Percentiles rank a stretch among this genome's conserved stretches.
Conservation (phyloP, 108 stramenopile species). For the Cyclotella baltica region DNA sequence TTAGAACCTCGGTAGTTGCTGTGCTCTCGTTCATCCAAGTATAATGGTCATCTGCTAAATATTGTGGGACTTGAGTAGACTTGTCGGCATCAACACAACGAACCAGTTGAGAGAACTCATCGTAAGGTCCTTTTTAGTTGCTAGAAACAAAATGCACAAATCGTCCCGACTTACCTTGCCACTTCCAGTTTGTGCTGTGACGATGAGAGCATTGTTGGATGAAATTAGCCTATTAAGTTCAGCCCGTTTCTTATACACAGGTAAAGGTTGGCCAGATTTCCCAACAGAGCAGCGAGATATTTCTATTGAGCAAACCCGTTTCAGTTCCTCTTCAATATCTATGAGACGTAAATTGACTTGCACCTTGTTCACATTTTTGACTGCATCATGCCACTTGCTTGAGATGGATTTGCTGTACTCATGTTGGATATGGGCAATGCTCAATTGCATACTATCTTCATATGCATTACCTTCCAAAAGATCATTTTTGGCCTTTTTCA, state of each 20-base stretch:
- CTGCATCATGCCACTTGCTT: not conserved
- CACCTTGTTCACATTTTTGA: not conserved
- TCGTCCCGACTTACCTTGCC: not conserved
- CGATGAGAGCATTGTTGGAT: not conserved
- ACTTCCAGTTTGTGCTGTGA: not conserved
- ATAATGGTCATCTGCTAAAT: slow-evolving; percentile 4
- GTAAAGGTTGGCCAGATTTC: not conserved
- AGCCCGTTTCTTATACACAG: not conserved
- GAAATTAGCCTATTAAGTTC: not conserved
- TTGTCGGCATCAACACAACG: not conserved
- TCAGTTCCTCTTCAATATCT: not conserved
- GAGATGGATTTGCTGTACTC: not conserved
- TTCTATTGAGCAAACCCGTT: not conserved
- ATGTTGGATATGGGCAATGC: slow-evolving; percentile 5
- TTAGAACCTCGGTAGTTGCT: not conserved
- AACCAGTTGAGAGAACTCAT: not conserved
- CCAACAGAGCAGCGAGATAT: not conserved
- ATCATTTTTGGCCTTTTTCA: not conserved
- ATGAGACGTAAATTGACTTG: not conserved
- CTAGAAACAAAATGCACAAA: too few species aligned
- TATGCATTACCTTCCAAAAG: not conserved
- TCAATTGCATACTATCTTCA: not conserved
- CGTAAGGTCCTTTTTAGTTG: not conserved
- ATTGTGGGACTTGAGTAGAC: slow-evolving; percentile 13
- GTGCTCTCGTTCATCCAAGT: not conserved